Evolutionary conservation across 805 yeast species (phyloP), one percentile per base, ranked within the genome.

Genomic region (Ogataea neopini): DNA sequence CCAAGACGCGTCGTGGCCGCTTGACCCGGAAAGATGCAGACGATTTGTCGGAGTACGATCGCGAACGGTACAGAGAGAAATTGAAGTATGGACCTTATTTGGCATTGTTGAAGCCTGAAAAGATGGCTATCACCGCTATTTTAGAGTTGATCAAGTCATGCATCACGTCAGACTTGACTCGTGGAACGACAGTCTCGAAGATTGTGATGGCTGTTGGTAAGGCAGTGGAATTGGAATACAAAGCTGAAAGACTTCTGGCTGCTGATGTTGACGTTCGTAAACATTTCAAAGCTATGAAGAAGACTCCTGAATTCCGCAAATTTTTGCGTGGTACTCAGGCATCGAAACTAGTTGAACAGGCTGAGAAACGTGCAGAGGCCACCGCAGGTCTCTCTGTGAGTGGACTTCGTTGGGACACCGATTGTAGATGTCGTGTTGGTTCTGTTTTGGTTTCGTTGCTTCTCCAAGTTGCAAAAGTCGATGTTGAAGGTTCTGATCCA

Each of bases 121-220:
- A 88, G 60, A 74, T 91, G 74, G 82, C 90, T 14, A 91, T 88
- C 2, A 82, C 90, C 44, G 81, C 97, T 0, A 86, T 92, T 57
- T 69, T 92, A 59, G 98, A 92, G 66, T 61, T 90, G 29, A 68
- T 92, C 58, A 85, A 86, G 53, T 68, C 86, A 45, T 81, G 84
- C 52, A 79, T 90, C 3, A 81, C 91, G 2, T 84, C 88, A 32
- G 95, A 90, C 33, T 76, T 83, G 25, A 73, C 76, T 10, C 89
- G 86, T 52, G 97, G 96, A 34, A 83, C 89, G 80, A 76, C 91
- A 57, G 84, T 92, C 0, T 88, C 96, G 0, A 76, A 88, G 54
- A 90, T 95, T 0, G 88, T 90, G 13, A 71, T 86, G 15, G 74
- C 86, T 0, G 89, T 92, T 4, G 96, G 97, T 7, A 81, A 77